These are phyloP conservation scores for Blastomyces parvus DNA, from an alignment of 2,329 filamentous ascomycete species.

Conservation along the genomic window DNA sequence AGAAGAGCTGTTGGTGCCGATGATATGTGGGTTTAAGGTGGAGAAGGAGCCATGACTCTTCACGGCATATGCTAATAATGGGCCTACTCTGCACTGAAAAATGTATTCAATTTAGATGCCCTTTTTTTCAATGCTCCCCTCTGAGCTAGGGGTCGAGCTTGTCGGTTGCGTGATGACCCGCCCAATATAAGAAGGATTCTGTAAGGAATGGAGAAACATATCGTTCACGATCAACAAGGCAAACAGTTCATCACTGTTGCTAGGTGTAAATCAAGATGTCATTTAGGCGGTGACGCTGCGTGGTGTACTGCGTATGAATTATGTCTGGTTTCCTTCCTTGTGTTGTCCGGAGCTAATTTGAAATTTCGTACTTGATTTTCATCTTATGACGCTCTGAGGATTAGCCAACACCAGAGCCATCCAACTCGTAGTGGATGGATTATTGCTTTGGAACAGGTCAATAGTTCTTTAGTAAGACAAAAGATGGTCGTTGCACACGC, in stretches of 20 bases:
- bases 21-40: not conserved
- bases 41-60: not conserved
- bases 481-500: not conserved
- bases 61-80: not conserved
- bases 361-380: not conserved
- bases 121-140: not conserved
- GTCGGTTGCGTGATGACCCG: not conserved
- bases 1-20: not conserved
- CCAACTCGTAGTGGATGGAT: not conserved
- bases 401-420: not conserved
- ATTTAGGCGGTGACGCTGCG: not conserved
- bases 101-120: not conserved
- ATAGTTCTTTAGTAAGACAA: not conserved
- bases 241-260: not conserved
- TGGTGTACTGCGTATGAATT: no score
- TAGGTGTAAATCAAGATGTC: not conserved
- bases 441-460: not conserved
- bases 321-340: not conserved
- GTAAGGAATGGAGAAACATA: not conserved
- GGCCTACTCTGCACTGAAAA: not conserved
- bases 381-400: not conserved
- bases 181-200: not conserved
- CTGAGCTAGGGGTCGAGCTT: not conserved
- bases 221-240: not conserved
- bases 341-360: not conserved